Base-by-base conservation (phyloP, 1,284 basidiomycete genomes). In the Ceratobasidium sp. region DNA sequence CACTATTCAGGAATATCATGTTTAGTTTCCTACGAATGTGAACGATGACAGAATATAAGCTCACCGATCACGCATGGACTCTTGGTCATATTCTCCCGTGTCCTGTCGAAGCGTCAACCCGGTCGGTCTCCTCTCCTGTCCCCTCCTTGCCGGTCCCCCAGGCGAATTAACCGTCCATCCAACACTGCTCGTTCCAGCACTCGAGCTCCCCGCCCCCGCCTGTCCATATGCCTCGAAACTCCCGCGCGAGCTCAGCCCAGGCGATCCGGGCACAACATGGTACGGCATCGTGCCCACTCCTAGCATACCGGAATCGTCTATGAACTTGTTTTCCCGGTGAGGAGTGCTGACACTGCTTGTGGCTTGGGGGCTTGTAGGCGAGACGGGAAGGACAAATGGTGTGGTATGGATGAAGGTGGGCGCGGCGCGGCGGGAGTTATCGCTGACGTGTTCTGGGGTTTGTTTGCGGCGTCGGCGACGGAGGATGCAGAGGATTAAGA, bases 71-170 rank as follows among this genome's bases (percentile, higher is more conserved):
- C 58, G 58, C 58, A 59, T 44, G 16, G 58, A 59, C n/a, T 59
- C 76, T 41, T 76, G 77, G 28, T 77, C 77, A 11, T 7, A n/a
- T 1, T 74, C 73, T 44, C 41, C 50, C 54, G 74, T 28, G 61
- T 63, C 41, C 72, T 70, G 14, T 21, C 54, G 55, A 23, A 28
- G 44, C 26, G 58, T 13, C 11, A 30, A 30, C 28, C 52, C 72
- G 9, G 23, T 7, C 63, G 66, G 38, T 21, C n/a, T 28, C 30
- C 16, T 30, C 18, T 7, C 18, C 13, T n/a, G 9, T 41, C 23
- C 35, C 32, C 26, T 43, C 30, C 38, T 43, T n/a, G 16, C 35
- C 38, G 7, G 41, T n/a, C n/a, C 38, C 3, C 46, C 58, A 8
- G 58, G 46, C 8, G 38, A 38, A 26, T 38, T 35, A 46, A 21